Evolutionary conservation across 2,329 filamentous ascomycete species (phyloP).

Genomic region (Aspergillus quadricinctus): DNA sequence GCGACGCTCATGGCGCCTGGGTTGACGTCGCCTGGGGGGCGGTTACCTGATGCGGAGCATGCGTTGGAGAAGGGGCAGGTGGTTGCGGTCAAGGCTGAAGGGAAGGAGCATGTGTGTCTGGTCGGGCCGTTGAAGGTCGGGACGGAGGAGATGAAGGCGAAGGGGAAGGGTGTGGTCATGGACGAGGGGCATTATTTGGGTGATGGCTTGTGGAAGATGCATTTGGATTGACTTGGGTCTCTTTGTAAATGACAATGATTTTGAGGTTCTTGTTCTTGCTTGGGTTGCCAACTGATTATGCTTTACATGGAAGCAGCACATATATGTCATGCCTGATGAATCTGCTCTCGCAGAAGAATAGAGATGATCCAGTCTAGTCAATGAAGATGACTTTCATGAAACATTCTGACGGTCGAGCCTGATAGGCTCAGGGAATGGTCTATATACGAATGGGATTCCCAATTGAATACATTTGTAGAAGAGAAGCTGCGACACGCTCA

Average conservation of each 20-base stretch:
- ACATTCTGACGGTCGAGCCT: not conserved
- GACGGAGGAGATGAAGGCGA: slow-evolving; percentile 87
- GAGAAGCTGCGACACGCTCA: not conserved
- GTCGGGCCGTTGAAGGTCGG: slow-evolving; percentile 79
- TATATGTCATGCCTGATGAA: not conserved
- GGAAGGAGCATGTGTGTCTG: slow-evolving; percentile 85
- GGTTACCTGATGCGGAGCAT: slow-evolving; percentile 60
- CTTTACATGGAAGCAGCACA: not conserved
- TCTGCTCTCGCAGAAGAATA: not conserved
- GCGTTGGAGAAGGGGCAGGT: slow-evolving; percentile 77
- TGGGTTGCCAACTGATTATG: not conserved
- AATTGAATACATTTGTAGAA: not conserved
- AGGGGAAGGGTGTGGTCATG: slow-evolving; percentile 90
- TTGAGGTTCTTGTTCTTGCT: not conserved
- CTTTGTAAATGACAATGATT: not conserved
- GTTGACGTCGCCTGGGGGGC: slow-evolving; percentile 75
- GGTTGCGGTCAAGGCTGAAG: slow-evolving; percentile 86
- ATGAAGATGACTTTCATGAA: not conserved
- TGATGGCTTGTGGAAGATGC: slow-evolving; percentile 84
- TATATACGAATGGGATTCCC: not conserved
- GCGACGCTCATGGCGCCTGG: slow-evolving; percentile 96
- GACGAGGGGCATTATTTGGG: slow-evolving; percentile 92
- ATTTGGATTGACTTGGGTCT: slow-evolving; percentile 45
- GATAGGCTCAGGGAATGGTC: not conserved
- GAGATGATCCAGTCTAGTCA: not conserved